Base-by-base conservation (phyloP, 2,329 filamentous ascomycete genomes). In the Ophiostoma piceae region DNA sequence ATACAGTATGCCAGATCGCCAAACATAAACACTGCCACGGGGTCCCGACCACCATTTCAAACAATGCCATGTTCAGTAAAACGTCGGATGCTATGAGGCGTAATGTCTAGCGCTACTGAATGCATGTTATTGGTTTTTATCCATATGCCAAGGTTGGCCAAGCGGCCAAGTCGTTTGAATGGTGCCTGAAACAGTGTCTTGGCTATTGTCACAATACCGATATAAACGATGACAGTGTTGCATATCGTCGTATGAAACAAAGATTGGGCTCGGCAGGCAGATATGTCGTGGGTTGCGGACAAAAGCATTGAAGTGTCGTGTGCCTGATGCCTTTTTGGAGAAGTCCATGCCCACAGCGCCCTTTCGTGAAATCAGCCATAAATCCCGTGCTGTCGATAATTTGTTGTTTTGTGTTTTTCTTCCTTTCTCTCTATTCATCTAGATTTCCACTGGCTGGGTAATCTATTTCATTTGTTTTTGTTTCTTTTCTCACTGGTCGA, bases 131-230 rank as follows among this genome's bases (percentile, higher is more conserved):
- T 39, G 62, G 62, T 4, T n/a, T 26, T 65, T n/a, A 12, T 41
- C 9, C 57, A 32, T 2, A 9, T 14, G 62, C 62, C 62, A 65
- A 65, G 62, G 32, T 9, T 39, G n/a, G 62, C 62, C 35, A 65
- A 65, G 62, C 9, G 19, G 35, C 62, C 62, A 65, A 65, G 62
- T 12, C n/a, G 62, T 65, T 39, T 65, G 19, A 39, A 35, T 2
- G 8, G 32, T 35, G 32, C 19, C 32, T 39, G 62, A 65, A 41
- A 65, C 62, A 19, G 19, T 4, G 3, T 3, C 19, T 14, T 39
- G 19, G 35, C 35, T 19, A 41, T 32, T 8, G 54, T 22, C 22
- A 6, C n/a, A 32, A 29, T 11, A 26, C 14, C 3, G 3, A 32
- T 57, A 62, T 35, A 7, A 12, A 22, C 19, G 22, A 39, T 12